phyloP scores from a whole-genome alignment of 495 filamentous ascomycete species.

The Ramalina intermedia region DNA sequence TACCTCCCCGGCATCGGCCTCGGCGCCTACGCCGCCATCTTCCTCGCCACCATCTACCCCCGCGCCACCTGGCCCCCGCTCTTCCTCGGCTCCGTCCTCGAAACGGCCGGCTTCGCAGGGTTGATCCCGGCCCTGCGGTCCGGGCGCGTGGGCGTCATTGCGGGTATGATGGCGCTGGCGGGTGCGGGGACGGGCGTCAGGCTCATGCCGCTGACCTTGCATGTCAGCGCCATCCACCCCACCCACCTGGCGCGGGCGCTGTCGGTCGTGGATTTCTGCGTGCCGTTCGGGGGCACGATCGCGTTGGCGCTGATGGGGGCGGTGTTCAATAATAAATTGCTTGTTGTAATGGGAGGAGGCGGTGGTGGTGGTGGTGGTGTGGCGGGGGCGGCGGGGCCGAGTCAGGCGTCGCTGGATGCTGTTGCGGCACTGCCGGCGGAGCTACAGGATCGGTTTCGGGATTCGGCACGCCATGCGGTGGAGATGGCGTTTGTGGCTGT shows the following conservation, averaged over 20 bases:
- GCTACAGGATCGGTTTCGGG: constrained; percentile 15
- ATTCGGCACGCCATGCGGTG: constrained; percentile 29
- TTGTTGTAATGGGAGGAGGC: background rate
- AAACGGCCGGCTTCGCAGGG: constrained; percentile 31
- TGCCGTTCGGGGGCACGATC: constrained; percentile 43
- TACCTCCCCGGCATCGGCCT: constrained; percentile 31
- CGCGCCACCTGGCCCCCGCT: constrained; percentile 39
- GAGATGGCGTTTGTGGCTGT: constrained; percentile 42
- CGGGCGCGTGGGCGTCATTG: constrained; percentile 27
- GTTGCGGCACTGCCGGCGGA: constrained; percentile 1
- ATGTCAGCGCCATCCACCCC: constrained; percentile 40
- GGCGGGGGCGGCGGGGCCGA: background rate
- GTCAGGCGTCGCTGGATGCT: background rate
- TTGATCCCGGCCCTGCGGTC: constrained; percentile 33
- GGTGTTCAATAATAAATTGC: constrained; percentile 31
- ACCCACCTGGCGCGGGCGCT: constrained; percentile 33
- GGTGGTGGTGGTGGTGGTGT: background rate
- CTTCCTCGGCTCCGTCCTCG: constrained; percentile 31
- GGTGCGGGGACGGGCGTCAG: constrained; percentile 40
- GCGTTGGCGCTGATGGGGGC: constrained; percentile 43
- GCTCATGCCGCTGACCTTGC: constrained; percentile 34
- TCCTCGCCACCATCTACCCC: constrained; percentile 40
- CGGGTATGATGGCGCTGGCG: constrained; percentile 45
- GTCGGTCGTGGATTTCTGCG: constrained; percentile 34
- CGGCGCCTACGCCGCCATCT: constrained; percentile 39